phyloP scores from a whole-genome alignment of 1,139 yeast genomes.

The Geotrichum restrictum region DNA sequence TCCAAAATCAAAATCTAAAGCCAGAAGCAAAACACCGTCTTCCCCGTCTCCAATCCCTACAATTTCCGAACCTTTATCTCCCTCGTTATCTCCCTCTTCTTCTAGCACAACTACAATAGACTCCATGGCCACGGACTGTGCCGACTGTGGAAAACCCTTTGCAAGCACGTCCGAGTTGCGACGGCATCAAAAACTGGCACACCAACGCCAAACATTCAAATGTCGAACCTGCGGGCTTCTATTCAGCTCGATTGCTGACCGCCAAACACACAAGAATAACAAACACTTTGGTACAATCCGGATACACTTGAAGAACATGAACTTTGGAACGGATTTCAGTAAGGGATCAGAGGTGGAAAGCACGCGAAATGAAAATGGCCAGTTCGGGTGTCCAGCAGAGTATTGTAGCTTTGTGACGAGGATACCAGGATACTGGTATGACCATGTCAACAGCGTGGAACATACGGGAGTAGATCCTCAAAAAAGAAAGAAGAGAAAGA shows the following conservation, averaged over 20 bases:
- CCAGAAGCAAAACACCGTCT: background rate
- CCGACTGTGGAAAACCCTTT: conserved; percentile 28
- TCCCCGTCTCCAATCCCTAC: background rate
- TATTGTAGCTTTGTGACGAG: conserved; percentile 32
- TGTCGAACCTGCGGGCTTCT: conserved; percentile 34
- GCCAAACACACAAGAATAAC: conserved; percentile 34
- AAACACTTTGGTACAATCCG: conserved; percentile 30
- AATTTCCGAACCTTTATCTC: background rate
- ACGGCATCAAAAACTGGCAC: conserved; percentile 28
- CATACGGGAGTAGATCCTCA: conserved; percentile 33
- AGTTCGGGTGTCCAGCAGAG: conserved; percentile 29
- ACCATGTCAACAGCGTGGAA: conserved; percentile 30
- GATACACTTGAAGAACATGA: conserved; percentile 23
- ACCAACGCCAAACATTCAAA: conserved; percentile 28
- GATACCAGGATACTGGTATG: conserved; percentile 33
- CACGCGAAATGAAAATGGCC: conserved; percentile 28
- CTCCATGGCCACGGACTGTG: conserved; percentile 20
- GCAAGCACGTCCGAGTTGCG: conserved; percentile 27
- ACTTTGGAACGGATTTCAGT: conserved; percentile 26
- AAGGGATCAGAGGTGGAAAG: conserved; percentile 24
- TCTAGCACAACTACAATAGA: background rate
- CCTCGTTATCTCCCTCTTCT: background rate
- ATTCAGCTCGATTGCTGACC: conserved; percentile 31
- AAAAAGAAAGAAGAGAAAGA: conserved; percentile 25
- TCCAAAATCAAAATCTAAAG: too few relatives aligned